Evolutionary conservation across 148 eudicot genomes (phyloP).

Genomic region (Fagopyrum esculentum): DNA sequence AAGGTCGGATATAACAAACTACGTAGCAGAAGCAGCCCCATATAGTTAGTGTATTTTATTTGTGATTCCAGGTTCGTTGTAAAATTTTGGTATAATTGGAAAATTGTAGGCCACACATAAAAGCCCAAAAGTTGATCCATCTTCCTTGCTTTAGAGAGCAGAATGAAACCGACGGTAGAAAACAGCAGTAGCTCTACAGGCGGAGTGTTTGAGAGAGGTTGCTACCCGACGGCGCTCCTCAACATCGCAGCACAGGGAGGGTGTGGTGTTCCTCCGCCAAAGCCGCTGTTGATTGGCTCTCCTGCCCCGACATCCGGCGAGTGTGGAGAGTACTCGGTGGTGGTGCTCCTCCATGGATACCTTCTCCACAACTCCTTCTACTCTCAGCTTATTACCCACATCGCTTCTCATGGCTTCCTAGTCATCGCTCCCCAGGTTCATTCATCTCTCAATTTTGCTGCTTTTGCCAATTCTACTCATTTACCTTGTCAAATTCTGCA

Average conservation of each 20-base stretch:
- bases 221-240: background rate
- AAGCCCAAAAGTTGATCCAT: too few species aligned
- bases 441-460: background rate
- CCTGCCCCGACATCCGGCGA: slow-evolving; percentile 24
- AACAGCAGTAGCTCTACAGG: background rate
- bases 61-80: too few species aligned
- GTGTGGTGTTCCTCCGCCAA: slow-evolving; percentile 25
- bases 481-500: too few species aligned
- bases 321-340: slow-evolving; percentile 37
- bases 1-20: too few species aligned
- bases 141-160: too few species aligned
- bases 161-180: background rate
- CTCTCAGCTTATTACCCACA: slow-evolving; percentile 55
- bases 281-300: slow-evolving; percentile 39
- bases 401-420: slow-evolving; percentile 80
- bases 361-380: slow-evolving; percentile 57
- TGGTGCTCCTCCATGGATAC: slow-evolving; percentile 64
- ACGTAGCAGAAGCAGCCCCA: too few species aligned
- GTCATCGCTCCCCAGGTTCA: slow-evolving; percentile 81
- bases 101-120: too few species aligned
- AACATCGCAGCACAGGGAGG: slow-evolving; percentile 3
- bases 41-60: too few species aligned
- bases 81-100: too few species aligned
- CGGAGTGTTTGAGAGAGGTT: background rate
- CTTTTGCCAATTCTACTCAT: too few species aligned